Evolutionary conservation across 2,329 filamentous ascomycete genomes (phyloP).

Genomic region (Teratosphaeriaceae sp.): DNA sequence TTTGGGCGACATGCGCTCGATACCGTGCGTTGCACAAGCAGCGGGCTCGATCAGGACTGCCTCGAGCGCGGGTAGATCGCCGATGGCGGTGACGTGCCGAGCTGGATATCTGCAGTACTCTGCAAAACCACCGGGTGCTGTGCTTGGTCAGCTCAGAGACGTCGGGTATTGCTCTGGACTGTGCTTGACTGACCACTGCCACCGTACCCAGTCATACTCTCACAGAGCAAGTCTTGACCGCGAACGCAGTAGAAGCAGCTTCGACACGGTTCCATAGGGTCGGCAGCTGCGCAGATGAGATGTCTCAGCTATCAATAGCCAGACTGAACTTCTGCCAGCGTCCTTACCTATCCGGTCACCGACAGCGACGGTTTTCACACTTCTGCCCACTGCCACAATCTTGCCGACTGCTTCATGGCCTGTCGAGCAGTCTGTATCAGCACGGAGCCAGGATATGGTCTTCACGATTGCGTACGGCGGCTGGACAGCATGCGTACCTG

Average conservation of each 20-base stretch:
- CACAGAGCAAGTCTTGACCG: constrained; percentile 61
- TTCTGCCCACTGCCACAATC: constrained; percentile 52
- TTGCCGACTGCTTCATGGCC: constrained; percentile 60
- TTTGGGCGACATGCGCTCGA: constrained; percentile 9
- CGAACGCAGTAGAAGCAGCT: constrained; percentile 69
- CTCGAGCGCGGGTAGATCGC: constrained; percentile 5
- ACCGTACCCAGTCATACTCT: constrained; percentile 61
- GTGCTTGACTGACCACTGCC: constrained; percentile 38
- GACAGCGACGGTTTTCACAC: constrained; percentile 54
- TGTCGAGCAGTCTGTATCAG: constrained; percentile 18
- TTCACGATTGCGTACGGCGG: too few species aligned
- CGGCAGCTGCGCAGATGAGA: constrained; percentile 54
- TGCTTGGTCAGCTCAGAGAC: neutral
- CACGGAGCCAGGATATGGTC: neutral
- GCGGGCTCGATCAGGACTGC: constrained; percentile 9
- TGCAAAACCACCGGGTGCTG: constrained; percentile 7
- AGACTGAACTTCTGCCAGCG: too few species aligned
- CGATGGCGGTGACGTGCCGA: constrained; percentile 3
- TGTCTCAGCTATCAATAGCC: too few species aligned
- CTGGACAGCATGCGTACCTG: constrained; percentile 40
- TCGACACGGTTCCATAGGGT: constrained; percentile 61
- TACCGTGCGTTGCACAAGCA: constrained; percentile 8
- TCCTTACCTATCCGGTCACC: too few species aligned
- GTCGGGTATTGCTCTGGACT: neutral
- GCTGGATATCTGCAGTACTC: constrained; percentile 9